These are phyloP conservation scores for Blastobotrys ciferrii DNA, from an alignment of 1,139 yeast species.

Conservation along the genomic window DNA sequence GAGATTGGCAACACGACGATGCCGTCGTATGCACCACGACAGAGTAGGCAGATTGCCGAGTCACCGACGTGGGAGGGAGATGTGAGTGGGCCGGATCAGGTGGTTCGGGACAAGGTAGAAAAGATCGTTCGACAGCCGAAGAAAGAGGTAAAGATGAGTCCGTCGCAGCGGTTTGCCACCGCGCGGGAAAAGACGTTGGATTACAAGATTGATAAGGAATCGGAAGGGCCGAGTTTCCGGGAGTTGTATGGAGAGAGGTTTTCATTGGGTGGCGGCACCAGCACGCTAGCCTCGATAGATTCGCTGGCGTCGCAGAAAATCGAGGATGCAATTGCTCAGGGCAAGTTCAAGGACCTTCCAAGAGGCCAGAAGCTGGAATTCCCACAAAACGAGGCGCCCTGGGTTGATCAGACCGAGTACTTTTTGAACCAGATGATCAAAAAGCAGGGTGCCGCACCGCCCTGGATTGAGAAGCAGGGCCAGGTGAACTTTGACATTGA, in stretches of 20 bases:
- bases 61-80: constrained; percentile 68
- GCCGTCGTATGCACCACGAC: constrained; percentile 49
- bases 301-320: constrained; percentile 73
- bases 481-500: constrained; percentile 49
- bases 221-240: constrained; percentile 47
- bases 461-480: constrained; percentile 84
- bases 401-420: constrained; percentile 58
- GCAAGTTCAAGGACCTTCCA: constrained; percentile 63
- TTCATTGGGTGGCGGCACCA: constrained; percentile 56
- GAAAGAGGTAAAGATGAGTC: constrained; percentile 19
- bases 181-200: constrained; percentile 71
- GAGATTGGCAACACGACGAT: constrained; percentile 42
- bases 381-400: constrained; percentile 43
- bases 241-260: constrained; percentile 61
- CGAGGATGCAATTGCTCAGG: constrained; percentile 68
- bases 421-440: constrained; percentile 71
- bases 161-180: constrained; percentile 45
- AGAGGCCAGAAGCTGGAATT: constrained; percentile 61
- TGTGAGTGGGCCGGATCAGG: constrained; percentile 38
- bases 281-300: constrained; percentile 52
- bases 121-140: constrained; percentile 21
- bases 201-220: constrained; percentile 49
- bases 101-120: constrained; percentile 8
- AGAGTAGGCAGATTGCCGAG: constrained; percentile 53
- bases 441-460: constrained; percentile 77